These are phyloP conservation scores for Uromyces viciae-fabae DNA, from an alignment of 1,284 basidiomycete genomes.

Conservation along the genomic window DNA sequence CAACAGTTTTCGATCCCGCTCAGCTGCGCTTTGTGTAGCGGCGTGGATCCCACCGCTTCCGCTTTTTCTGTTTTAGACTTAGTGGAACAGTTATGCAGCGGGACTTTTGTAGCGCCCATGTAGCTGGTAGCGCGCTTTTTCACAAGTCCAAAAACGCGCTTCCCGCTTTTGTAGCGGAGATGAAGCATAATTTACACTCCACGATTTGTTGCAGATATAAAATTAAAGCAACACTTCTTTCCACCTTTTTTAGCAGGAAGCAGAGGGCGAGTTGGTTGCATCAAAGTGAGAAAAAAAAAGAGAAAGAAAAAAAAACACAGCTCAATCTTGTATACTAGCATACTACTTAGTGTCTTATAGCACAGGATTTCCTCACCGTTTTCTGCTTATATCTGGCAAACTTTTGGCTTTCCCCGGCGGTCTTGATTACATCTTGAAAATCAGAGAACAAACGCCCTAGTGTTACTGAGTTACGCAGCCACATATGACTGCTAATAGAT, in stretches of 20 bases:
- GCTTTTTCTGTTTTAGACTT: background rate
- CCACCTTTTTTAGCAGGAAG: too few relatives aligned
- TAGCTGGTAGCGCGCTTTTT: background rate
- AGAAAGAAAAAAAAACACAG: background rate
- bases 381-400: background rate
- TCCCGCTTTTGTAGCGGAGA: background rate
- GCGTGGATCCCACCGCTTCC: background rate
- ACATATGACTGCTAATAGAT: slow-evolving; percentile 1
- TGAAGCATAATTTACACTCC: background rate
- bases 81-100: background rate
- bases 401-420: background rate
- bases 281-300: background rate
- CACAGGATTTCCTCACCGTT: background rate
- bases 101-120: background rate
- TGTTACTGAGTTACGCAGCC: background rate
- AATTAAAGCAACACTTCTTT: too few relatives aligned
- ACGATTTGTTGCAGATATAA: background rate
- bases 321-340: background rate
- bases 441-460: background rate
- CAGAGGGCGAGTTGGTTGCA: too few relatives aligned
- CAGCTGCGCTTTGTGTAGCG: background rate
- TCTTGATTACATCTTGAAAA: background rate
- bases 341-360: background rate
- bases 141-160: background rate
- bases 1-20: background rate